Percentiles rank a stretch among this genome's conserved stretches.
Conservation (phyloP, 1,284 basidiomycete genomes). For the Ceratobasidium sp. region DNA sequence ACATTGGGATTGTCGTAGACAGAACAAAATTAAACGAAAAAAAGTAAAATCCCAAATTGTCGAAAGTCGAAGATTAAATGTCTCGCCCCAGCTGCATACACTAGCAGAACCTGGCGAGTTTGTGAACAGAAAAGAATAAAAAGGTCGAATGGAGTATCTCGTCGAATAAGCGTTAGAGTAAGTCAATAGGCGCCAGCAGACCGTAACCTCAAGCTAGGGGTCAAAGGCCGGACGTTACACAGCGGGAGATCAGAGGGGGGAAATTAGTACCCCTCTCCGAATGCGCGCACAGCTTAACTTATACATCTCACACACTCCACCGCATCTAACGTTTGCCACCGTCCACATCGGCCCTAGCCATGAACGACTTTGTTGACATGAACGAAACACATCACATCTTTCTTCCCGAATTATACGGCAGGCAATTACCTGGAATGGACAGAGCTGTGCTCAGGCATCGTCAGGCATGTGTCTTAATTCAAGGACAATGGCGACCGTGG, state of each 20-base stretch:
- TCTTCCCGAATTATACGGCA: not conserved
- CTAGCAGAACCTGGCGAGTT: slow-evolving; percentile 1
- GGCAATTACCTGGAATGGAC: not conserved
- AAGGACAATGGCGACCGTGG: slow-evolving; percentile 26
- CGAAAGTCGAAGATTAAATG: slow-evolving; percentile 7
- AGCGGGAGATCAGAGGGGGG: not conserved
- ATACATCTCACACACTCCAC: slow-evolving; percentile 8
- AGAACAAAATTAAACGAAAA: slow-evolving; percentile 1
- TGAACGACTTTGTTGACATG: slow-evolving; percentile 22
- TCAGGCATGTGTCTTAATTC: slow-evolving; percentile 13
- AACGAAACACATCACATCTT: slow-evolving; percentile 20
- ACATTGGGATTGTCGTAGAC: not conserved
- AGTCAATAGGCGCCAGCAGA: not conserved
- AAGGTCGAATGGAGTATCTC: not conserved
- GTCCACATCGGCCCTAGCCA: not conserved
- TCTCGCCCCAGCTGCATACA: slow-evolving; percentile 20
- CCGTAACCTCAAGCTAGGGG: not conserved
- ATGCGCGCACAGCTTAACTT: not conserved
- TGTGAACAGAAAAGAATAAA: not conserved
- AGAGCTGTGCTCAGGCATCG: not conserved
- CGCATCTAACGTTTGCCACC: slow-evolving; percentile 11
- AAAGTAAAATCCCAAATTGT: not conserved
- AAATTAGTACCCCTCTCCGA: not conserved
- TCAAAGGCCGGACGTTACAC: not conserved
- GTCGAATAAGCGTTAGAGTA: not conserved